Evolutionary conservation across 768 basidiomycete genomes (phyloP).

Genomic region (Obba rivulosa): DNA sequence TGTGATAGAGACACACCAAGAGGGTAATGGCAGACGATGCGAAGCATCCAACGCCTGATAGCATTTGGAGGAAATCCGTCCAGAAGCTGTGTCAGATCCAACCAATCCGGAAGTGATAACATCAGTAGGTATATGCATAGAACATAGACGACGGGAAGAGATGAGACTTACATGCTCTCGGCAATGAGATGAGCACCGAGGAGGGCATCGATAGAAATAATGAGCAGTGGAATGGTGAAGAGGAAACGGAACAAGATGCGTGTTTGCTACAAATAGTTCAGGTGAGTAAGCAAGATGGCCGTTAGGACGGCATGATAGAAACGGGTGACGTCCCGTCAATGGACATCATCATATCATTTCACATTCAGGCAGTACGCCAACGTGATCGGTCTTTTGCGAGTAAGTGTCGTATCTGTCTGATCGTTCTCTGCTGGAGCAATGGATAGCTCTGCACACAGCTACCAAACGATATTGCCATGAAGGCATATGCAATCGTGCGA

Average conservation of each 20-base stretch:
- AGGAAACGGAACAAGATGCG: slow-evolving; percentile 74
- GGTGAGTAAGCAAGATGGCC: background rate
- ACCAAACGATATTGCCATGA: background rate
- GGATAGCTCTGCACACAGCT: no score
- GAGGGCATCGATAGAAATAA: slow-evolving; percentile 63
- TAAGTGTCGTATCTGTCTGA: no score
- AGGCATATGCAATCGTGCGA: no score
- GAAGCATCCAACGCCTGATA: slow-evolving; percentile 70
- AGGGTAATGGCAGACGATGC: slow-evolving; percentile 78
- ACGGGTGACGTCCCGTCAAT: no score
- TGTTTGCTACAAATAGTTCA: slow-evolving; percentile 39
- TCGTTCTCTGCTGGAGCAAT: background rate
- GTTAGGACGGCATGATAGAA: no score
- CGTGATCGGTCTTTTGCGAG: no score
- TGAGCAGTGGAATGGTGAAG: slow-evolving; percentile 64
- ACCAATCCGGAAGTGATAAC: no score
- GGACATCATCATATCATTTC: no score
- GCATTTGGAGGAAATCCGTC: slow-evolving; percentile 64
- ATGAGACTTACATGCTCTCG: background rate
- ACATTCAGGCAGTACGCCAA: no score
- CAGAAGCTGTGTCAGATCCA: slow-evolving; percentile 1
- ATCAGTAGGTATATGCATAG: no score
- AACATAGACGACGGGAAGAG: no score
- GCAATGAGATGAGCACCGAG: slow-evolving; percentile 21
- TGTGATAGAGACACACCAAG: slow-evolving; percentile 43